Evolutionary conservation across 164 flowering plant species (phyloP).

Genomic region (Malania oleifera): DNA sequence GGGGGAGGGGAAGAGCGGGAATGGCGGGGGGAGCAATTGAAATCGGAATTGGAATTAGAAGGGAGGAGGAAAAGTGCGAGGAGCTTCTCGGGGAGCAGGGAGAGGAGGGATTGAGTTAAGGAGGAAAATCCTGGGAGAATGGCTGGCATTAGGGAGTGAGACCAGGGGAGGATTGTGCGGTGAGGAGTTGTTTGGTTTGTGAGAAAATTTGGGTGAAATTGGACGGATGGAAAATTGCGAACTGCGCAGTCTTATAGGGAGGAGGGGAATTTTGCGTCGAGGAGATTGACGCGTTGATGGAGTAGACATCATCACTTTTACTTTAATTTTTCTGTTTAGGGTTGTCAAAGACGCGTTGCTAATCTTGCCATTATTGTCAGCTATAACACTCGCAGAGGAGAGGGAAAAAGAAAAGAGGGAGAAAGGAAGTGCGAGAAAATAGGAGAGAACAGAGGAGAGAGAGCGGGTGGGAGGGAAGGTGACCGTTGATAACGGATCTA

Average conservation of each 20-base stretch:
- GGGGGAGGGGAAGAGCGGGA: slow-evolving; percentile 6
- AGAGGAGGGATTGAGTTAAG: slow-evolving; percentile 29
- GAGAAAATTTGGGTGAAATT: slow-evolving; percentile 8
- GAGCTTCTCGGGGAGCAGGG: slow-evolving; percentile 41
- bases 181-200: not conserved
- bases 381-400: too few relatives aligned
- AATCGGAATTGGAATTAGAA: too few relatives aligned
- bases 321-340: slow-evolving; percentile 11
- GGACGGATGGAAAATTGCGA: slow-evolving; percentile 8
- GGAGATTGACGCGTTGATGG: not conserved
- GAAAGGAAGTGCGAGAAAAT: too few relatives aligned
- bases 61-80: slow-evolving; percentile 20
- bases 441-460: not conserved
- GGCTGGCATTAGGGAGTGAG: slow-evolving; percentile 23
- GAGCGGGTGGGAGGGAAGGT: too few relatives aligned
- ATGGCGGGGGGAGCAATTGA: slow-evolving; percentile 24
- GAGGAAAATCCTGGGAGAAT: slow-evolving; percentile 28
- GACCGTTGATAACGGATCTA: slow-evolving; percentile 49
- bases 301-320: not conserved
- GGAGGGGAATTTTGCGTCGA: slow-evolving; percentile 3
- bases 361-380: slow-evolving; percentile 8
- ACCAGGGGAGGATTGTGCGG: not conserved
- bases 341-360: slow-evolving; percentile 23
- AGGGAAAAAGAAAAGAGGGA: not conserved
- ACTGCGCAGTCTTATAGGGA: too few relatives aligned